Conservation (phyloP, 2,329 filamentous ascomycete genomes). For the Dichotomopilus funicola region DNA sequence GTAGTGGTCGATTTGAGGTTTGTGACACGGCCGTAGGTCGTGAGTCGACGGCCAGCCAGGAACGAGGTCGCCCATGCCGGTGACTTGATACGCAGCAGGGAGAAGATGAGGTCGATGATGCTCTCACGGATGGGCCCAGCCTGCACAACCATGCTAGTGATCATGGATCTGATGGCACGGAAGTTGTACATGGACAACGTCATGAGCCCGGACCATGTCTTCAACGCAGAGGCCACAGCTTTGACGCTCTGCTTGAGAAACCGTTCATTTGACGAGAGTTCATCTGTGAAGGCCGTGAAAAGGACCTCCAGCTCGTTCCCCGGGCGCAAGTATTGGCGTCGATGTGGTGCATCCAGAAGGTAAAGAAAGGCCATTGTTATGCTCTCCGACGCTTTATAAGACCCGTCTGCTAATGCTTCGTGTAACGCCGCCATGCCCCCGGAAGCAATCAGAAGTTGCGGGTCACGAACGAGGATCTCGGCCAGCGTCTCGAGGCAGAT, state of each 20-base stretch:
- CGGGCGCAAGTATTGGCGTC: slow-evolving; percentile 74
- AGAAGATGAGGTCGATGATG: slow-evolving; percentile 80
- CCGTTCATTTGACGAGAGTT: slow-evolving; percentile 52
- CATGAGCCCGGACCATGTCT: slow-evolving; percentile 90
- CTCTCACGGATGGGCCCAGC: slow-evolving; percentile 59
- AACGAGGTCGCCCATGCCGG: slow-evolving; percentile 94
- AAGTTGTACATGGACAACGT: slow-evolving; percentile 84
- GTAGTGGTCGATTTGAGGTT: slow-evolving; percentile 62
- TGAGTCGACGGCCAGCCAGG: slow-evolving; percentile 82
- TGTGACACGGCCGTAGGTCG: slow-evolving; percentile 91
- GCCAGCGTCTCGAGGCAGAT: slow-evolving; percentile 91
- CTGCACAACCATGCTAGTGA: slow-evolving; percentile 56
- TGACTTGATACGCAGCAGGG: slow-evolving; percentile 77
- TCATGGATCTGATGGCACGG: slow-evolving; percentile 72
- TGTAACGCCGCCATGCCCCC: slow-evolving; percentile 82
- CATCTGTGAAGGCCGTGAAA: slow-evolving; percentile 90
- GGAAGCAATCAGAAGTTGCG: slow-evolving; percentile 70
- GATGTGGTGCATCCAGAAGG: slow-evolving; percentile 75
- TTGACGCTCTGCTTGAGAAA: slow-evolving; percentile 79
- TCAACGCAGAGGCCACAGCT: slow-evolving; percentile 84
- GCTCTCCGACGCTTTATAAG: slow-evolving; percentile 87
- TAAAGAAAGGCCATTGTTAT: slow-evolving; percentile 83
- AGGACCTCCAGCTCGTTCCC: slow-evolving; percentile 84
- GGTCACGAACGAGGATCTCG: slow-evolving; percentile 83
- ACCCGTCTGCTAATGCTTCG: slow-evolving; percentile 85